Percentiles rank a stretch among this genome's conserved stretches.
phyloP scores from a whole-genome alignment of 352 stramenopile species.

The Pythium phragmiticola region DNA sequence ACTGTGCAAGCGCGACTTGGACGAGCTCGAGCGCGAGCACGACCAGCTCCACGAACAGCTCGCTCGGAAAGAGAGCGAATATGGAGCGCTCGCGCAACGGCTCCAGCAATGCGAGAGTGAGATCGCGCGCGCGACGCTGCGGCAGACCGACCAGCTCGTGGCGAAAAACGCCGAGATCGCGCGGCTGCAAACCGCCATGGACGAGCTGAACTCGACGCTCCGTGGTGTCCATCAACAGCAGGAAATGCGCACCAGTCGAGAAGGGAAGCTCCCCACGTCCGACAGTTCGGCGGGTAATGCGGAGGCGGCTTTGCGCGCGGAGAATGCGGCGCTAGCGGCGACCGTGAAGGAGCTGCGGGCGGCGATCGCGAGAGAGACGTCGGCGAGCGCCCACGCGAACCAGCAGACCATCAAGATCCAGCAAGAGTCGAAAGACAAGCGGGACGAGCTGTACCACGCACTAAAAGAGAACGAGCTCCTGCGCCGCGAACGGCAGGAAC shows the following conservation, averaged over 20 bases:
- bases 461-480: constrained; percentile 71
- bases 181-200: constrained; percentile 22
- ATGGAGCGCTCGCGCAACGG: constrained; percentile 16
- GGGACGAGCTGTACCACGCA: constrained; percentile 58
- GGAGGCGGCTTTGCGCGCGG: constrained; percentile 27
- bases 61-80: constrained; percentile 33
- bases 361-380: constrained; percentile 36
- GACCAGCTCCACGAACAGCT: constrained; percentile 68
- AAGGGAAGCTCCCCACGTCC: background rate
- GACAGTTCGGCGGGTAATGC: background rate
- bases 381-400: constrained; percentile 33
- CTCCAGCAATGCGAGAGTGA: constrained; percentile 16
- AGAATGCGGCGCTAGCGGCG: constrained; percentile 41
- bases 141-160: constrained; percentile 14
- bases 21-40: constrained; percentile 62
- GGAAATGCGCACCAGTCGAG: background rate
- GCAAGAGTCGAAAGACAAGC: constrained; percentile 47
- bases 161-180: constrained; percentile 34
- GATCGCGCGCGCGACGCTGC: constrained; percentile 15
- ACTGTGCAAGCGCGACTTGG: constrained; percentile 52
- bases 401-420: constrained; percentile 33
- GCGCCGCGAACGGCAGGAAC: constrained; percentile 34
- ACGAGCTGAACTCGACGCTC: constrained; percentile 23
- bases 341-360: constrained; percentile 39
- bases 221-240: constrained; percentile 13